Evolutionary conservation across 176 grass and related monocot genomes (phyloP).

Genomic region (Zizania latifolia): DNA sequence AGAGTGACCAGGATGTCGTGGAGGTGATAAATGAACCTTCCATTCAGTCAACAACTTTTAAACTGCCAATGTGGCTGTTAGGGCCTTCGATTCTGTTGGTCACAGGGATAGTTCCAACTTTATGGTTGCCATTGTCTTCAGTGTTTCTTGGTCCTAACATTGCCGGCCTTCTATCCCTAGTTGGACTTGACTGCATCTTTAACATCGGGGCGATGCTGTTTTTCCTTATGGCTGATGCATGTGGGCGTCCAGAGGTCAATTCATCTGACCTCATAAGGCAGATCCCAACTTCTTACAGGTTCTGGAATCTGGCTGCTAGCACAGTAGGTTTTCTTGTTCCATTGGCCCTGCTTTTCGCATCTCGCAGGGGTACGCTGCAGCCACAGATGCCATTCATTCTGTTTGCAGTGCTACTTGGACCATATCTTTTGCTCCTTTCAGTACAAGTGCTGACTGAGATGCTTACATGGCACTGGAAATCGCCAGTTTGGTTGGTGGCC

Average conservation of each 20-base stretch:
- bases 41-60: constrained; percentile 20
- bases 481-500: constrained; percentile 78
- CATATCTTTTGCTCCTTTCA: constrained; percentile 72
- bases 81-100: constrained; percentile 71
- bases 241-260: constrained; percentile 48
- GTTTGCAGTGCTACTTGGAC: constrained; percentile 66
- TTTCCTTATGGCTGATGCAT: constrained; percentile 88
- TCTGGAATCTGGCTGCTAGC: constrained; percentile 69
- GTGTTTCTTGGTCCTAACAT: constrained; percentile 71
- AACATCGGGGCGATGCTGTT: constrained; percentile 94
- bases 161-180: constrained; percentile 69
- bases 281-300: constrained; percentile 53
- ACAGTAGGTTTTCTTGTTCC: constrained; percentile 55
- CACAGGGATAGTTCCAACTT: constrained; percentile 75
- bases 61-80: constrained; percentile 82
- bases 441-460: constrained; percentile 80
- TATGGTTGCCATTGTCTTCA: constrained; percentile 77
- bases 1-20: constrained; percentile 48
- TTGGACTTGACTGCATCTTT: constrained; percentile 83
- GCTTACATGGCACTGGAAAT: constrained; percentile 94
- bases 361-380: constrained; percentile 45
- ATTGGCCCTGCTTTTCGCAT: constrained; percentile 46
- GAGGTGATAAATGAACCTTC: constrained; percentile 42
- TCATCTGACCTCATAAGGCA: constrained; percentile 31
- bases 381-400: constrained; percentile 57